Evolutionary conservation across 73 alveolate genomes (phyloP).

Genomic region (Paramecium sonneborni): DNA sequence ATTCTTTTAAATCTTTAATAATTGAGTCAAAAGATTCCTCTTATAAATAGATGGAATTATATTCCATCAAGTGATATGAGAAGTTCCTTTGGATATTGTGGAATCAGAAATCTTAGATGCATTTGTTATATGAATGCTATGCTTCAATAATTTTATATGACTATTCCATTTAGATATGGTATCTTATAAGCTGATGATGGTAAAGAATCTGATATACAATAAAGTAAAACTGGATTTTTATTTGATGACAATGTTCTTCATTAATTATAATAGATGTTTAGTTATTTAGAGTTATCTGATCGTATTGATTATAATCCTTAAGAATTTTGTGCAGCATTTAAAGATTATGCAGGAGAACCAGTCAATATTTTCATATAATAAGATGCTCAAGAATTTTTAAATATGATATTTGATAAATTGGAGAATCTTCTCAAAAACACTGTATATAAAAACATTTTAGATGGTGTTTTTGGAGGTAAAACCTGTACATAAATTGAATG

Average conservation of each 20-base stretch:
- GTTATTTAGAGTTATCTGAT: constrained; percentile 91
- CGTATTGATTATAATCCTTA: constrained; percentile 92
- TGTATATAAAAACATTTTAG: constrained; percentile 83
- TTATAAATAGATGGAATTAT: constrained; percentile 81
- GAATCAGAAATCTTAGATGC: constrained; percentile 89
- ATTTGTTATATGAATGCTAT: constrained; percentile 97
- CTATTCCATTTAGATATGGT: constrained; percentile 93
- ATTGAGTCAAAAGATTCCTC: constrained; percentile 64
- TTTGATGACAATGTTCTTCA: constrained; percentile 96
- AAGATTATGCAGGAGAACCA: constrained; percentile 98
- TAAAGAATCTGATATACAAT: constrained; percentile 63
- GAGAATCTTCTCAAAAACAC: constrained; percentile 92
- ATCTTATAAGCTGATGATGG: constrained; percentile 87
- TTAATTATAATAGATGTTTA: constrained; percentile 93
- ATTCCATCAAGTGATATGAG: constrained; percentile 81
- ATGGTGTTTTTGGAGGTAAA: constrained; percentile 96
- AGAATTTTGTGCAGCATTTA: constrained; percentile 92
- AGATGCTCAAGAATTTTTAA: constrained; percentile 97
- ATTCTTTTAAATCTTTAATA: constrained; percentile 26
- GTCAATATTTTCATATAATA: constrained; percentile 91
- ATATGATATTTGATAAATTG: constrained; percentile 93
- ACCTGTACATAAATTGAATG: constrained; percentile 88
- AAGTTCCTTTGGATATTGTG: constrained; percentile 71
- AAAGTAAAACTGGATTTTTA: constrained; percentile 64
- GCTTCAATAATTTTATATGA: constrained; percentile 95